Conservation (phyloP, 2,329 filamentous ascomycete species). For the Diaporthe longicolla region DNA sequence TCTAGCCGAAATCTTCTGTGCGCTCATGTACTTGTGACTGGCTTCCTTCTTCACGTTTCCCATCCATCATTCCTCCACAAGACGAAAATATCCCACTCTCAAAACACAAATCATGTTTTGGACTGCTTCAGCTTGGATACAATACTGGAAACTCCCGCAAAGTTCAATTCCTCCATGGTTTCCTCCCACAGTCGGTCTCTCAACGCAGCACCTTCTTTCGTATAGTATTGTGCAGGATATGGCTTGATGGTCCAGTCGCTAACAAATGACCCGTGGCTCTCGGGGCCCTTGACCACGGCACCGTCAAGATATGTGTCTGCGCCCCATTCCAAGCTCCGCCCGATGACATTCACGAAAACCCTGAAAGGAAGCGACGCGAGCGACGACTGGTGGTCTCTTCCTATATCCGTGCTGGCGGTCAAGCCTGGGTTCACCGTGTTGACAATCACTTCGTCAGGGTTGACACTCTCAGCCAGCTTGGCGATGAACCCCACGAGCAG, state of each 20-base stretch:
- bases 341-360: not conserved
- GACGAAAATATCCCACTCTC: not conserved
- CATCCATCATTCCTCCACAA: not conserved
- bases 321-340: conserved; percentile 50
- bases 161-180: conserved; percentile 38
- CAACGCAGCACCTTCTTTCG: not conserved
- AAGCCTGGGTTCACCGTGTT: conserved; percentile 55
- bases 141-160: conserved; percentile 18
- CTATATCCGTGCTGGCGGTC: conserved; percentile 14
- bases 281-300: conserved; percentile 58
- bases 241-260: conserved; percentile 62
- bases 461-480: conserved; percentile 55
- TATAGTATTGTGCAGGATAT: conserved; percentile 46
- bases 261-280: conserved; percentile 66
- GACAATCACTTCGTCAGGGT: conserved; percentile 52
- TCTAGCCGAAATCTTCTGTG: too few species aligned
- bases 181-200: conserved; percentile 35
- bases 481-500: conserved; percentile 40
- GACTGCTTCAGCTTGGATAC: conserved; percentile 3
- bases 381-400: not conserved
- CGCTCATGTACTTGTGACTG: not conserved
- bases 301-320: conserved; percentile 65
- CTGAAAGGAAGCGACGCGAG: not conserved
- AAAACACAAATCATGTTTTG: not conserved
- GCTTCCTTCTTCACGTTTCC: too few species aligned